These are phyloP conservation scores for Danielia reshetovae DNA, from an alignment of 805 yeast genomes.

Conservation along the genomic window DNA sequence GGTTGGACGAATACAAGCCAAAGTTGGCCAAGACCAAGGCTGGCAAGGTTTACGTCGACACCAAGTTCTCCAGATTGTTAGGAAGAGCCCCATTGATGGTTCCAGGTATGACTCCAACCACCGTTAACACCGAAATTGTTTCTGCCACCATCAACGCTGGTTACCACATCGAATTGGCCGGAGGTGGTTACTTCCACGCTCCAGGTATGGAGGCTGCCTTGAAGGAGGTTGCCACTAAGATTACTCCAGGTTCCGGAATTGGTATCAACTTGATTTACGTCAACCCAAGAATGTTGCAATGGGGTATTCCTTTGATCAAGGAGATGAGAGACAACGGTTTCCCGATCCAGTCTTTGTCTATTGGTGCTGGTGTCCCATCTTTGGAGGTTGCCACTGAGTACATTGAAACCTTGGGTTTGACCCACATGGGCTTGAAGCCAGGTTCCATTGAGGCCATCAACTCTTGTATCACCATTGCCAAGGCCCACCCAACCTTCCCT, in stretches of 20 bases:
- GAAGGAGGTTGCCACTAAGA: conserved; percentile 58
- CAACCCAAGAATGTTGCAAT: conserved; percentile 94
- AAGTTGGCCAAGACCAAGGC: conserved; percentile 65
- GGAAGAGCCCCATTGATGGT: conserved; percentile 96
- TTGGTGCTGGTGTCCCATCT: conserved; percentile 99
- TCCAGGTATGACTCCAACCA: conserved; percentile 99
- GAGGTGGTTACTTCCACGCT: conserved; percentile 95
- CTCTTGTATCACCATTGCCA: conserved; percentile 85
- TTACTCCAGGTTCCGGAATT: conserved; percentile 84
- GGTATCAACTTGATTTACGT: conserved; percentile 92
- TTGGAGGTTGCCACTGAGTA: conserved; percentile 96
- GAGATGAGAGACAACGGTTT: conserved; percentile 85
- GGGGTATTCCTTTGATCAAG: conserved; percentile 96
- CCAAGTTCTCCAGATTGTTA: conserved; percentile 86
- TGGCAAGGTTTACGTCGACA: conserved; percentile 82
- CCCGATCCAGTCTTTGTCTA: conserved; percentile 93
- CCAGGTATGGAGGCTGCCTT: conserved; percentile 69
- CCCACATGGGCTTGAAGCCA: conserved; percentile 95
- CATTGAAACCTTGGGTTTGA: conserved; percentile 85
- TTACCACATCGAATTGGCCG: conserved; percentile 95
- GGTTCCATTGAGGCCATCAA: conserved; percentile 93
- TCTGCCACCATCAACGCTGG: conserved; percentile 95
- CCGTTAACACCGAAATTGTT: conserved; percentile 91
- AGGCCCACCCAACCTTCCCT: conserved; percentile 94
- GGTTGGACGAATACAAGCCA: conserved; percentile 89